Percentiles rank a stretch among this genome's conserved stretches.
These are phyloP conservation scores for Yarrowia divulgata DNA, from an alignment of 805 yeast genomes.

Conservation along the genomic window DNA sequence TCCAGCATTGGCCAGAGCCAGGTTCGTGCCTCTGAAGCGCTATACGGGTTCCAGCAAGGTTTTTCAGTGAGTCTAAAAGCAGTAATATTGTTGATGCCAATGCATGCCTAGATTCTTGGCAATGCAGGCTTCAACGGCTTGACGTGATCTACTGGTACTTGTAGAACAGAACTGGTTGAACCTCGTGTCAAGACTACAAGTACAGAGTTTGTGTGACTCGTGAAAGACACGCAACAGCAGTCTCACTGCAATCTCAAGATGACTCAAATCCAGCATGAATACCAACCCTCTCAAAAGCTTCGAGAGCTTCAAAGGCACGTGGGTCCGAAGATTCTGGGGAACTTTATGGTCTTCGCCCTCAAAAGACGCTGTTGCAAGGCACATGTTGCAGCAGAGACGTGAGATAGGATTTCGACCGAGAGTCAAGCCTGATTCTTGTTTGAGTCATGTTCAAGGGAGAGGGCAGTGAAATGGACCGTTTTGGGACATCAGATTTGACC, in stretches of 20 bases:
- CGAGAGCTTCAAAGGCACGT: conserved; percentile 1
- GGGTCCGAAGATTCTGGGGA: conserved; percentile 14
- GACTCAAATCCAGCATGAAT: neutral
- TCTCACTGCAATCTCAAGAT: neutral
- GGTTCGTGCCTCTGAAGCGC: neutral
- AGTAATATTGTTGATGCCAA: neutral
- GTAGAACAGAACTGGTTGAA: too few relatives aligned
- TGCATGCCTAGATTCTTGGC: neutral
- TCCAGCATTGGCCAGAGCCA: neutral
- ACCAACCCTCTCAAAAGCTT: neutral
- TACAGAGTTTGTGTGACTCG: too few relatives aligned
- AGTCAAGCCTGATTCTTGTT: neutral
- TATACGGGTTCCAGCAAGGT: neutral
- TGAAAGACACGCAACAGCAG: too few relatives aligned
- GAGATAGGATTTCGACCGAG: conserved; percentile 11
- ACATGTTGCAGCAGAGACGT: conserved; percentile 1
- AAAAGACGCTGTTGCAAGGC: neutral
- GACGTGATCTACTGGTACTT: too few relatives aligned
- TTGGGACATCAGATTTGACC: too few relatives aligned
- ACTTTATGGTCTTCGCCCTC: neutral
- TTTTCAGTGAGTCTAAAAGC: neutral
- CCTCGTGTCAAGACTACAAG: too few relatives aligned
- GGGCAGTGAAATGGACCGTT: too few relatives aligned
- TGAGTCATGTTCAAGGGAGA: neutral
- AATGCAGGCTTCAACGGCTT: neutral